Evolutionary conservation across 148 eudicot species (phyloP), one percentile per base, ranked within the genome.

Genomic region (Linanthus parryae): DNA sequence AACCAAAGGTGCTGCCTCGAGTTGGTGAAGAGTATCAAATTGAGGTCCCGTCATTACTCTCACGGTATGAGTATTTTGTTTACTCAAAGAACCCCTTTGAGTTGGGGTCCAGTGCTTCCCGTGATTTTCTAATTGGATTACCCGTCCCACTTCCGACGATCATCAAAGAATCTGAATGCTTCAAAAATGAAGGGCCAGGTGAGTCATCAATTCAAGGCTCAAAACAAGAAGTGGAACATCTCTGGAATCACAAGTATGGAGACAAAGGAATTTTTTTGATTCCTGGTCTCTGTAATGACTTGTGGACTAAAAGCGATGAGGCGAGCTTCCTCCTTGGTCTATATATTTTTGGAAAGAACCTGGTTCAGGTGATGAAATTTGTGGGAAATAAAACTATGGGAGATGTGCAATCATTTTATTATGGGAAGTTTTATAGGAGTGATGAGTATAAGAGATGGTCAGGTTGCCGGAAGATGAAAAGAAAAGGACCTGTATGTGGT

Each of bases 291-390:
- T 25, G 53, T 25, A 51, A 30, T 17, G 70, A 56, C 22, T 44
- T 57, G 10, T 81, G 94, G 92, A 84, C 62, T 63, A 76, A 68
- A 34, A 51, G 63, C 44, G 94, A 84, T 57, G 76, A 66, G 68
- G 75, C 59, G 29, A 66, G 82, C 52, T 88, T 88, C 61, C 66
- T 85, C 34, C 82, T 88, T 39, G 94, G 94, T 21, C 59, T 88
- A 56, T 88, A 79, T 58, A 64, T 88, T 20, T 83, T 84, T 57
- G 81, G 76, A 61, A 88, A 84, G 73, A 73, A 84, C 41, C 86
- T 88, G 51, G 78, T 59, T 54, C 67, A 33, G 45, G 70, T 88
- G 50, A 60, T 48, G 54, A 69, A 51, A 34, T 84, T 85, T 64
- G 53, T 84, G 40, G 94, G 60, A 42, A 72, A 64, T 21, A 88